phyloP scores from a whole-genome alignment of 73 alveolate genomes.

The Paramecium sexaurelia region DNA sequence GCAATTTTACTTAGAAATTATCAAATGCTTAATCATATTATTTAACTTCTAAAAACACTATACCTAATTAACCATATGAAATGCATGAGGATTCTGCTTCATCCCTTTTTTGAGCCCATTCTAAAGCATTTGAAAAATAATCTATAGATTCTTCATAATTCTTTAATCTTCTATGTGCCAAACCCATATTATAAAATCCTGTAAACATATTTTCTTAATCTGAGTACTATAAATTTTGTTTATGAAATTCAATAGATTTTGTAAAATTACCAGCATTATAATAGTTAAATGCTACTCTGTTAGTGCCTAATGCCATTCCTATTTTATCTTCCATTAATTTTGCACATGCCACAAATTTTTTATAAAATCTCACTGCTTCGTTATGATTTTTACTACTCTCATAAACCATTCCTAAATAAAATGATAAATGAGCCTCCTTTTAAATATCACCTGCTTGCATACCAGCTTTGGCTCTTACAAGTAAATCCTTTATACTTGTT shows the following conservation, averaged over 20 bases:
- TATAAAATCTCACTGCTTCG: conserved; percentile 91
- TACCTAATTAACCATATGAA: background rate
- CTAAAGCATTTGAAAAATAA: background rate
- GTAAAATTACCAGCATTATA: conserved; percentile 88
- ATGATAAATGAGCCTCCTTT: conserved; percentile 99
- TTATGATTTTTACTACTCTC: conserved; percentile 92
- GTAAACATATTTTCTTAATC: conserved; percentile 96
- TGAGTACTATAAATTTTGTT: conserved; percentile 89
- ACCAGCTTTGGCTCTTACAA: conserved; percentile 98
- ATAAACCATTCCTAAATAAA: conserved; percentile 94
- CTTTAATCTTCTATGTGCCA: conserved; percentile 65
- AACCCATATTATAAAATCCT: conserved; percentile 95
- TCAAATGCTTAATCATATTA: conserved; percentile 22
- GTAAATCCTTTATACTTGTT: conserved; percentile 89
- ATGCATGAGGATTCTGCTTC: conserved; percentile 42
- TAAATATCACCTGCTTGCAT: conserved; percentile 95
- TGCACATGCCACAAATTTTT: conserved; percentile 96
- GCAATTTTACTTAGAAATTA: background rate
- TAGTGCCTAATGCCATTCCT: conserved; percentile 97
- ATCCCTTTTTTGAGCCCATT: conserved; percentile 23
- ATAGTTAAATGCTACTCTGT: conserved; percentile 95
- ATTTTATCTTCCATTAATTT: conserved; percentile 97
- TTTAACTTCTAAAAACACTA: background rate
- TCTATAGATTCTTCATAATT: conserved; percentile 18
- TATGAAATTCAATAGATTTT: conserved; percentile 92